Evolutionary conservation across 1,284 basidiomycete species (phyloP).

Genomic region (Apiotrichum montevideense): DNA sequence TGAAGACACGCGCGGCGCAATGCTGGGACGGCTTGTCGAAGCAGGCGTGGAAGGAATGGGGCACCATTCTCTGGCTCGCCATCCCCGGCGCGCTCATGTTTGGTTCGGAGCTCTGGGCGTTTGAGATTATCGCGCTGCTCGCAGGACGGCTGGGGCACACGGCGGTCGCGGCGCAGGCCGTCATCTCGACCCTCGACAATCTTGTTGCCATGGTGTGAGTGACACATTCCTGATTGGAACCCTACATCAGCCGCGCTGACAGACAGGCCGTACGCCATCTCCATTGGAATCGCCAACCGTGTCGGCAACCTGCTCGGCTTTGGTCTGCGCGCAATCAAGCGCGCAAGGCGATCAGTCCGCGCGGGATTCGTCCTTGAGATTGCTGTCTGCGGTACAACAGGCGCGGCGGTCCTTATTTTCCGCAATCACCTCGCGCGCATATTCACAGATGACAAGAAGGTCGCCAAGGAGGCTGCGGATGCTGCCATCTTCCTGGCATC

Average conservation of each 20-base stretch:
- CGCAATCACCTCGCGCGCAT: constrained; percentile 18
- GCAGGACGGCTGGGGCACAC: constrained; percentile 26
- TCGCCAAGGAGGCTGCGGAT: constrained; percentile 15
- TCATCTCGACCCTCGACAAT: constrained; percentile 20
- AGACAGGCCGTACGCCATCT: constrained; percentile 19
- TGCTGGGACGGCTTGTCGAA: constrained; percentile 28
- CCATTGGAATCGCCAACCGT: constrained; percentile 21
- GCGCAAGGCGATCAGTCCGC: constrained; percentile 18
- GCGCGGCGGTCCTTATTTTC: constrained; percentile 15
- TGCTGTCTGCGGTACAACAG: constrained; percentile 11
- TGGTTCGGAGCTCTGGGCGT: constrained; percentile 27
- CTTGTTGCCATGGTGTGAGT: constrained; percentile 17
- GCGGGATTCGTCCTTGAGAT: constrained; percentile 25
- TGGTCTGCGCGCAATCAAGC: constrained; percentile 21
- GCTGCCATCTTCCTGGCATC: constrained; percentile 20
- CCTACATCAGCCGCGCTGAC: neutral
- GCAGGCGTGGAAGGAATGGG: constrained; percentile 20
- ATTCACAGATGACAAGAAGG: constrained; percentile 23
- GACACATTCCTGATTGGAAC: neutral
- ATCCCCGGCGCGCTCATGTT: constrained; percentile 28
- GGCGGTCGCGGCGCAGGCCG: constrained; percentile 29
- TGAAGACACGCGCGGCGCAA: constrained; percentile 18
- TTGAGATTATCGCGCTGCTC: constrained; percentile 29
- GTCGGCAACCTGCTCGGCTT: constrained; percentile 32
- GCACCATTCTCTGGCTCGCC: constrained; percentile 18